Evolutionary conservation across 495 filamentous ascomycete genomes (phyloP), one percentile per base, ranked within the genome.

Genomic region (Xylaria acuta): DNA sequence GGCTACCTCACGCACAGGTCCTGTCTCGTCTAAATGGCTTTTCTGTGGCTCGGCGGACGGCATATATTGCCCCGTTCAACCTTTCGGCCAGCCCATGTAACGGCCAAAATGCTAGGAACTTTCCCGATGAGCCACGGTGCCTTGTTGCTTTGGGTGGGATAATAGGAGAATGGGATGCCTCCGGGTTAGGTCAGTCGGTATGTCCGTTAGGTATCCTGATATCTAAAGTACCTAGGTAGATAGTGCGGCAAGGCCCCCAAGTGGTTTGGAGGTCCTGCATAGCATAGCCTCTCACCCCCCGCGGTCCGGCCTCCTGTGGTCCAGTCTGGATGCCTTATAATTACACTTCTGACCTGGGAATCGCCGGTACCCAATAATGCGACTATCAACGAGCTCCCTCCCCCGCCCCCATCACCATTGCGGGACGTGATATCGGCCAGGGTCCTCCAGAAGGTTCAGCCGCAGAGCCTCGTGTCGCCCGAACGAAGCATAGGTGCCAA

Each of bases 381-480:
- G 16, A 36, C 27, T 36, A 0, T 18, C 3, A 32, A 30, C 25
- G 30, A 27, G 9, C 27, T 32, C 53, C 53, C 27, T 38, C 32
- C 25, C 20, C 7, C 14, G 22, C 20, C 25, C 16, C 30, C 9
- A 12, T 30, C n/a, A 20, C 22, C 14, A 58, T 58, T 32, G 51
- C 25, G 27, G 53, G 53, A 12, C 6, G 12, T 32, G 53, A 30
- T 1, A 58, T 7, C 22, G 25, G 9, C 51, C 51, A 30, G 16
- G n/a, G 54, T n/a, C 54, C 16, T 36, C 16, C 5, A n/a, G 30
- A 40, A 25, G 18, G 43, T 16, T 67, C 64, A 67, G 64, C 64
- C 64, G 64, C 64, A 67, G 45, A 67, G 64, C 64, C 64, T 38
- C 43, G n/a, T 18, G 9, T 36, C 30, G 64, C 64, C 64, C 45